A percentile compares a stretch with the other conserved stretches of the same genome.
Conservation (phyloP, 23 red algal species). For the Gracilaria gracilis region DNA sequence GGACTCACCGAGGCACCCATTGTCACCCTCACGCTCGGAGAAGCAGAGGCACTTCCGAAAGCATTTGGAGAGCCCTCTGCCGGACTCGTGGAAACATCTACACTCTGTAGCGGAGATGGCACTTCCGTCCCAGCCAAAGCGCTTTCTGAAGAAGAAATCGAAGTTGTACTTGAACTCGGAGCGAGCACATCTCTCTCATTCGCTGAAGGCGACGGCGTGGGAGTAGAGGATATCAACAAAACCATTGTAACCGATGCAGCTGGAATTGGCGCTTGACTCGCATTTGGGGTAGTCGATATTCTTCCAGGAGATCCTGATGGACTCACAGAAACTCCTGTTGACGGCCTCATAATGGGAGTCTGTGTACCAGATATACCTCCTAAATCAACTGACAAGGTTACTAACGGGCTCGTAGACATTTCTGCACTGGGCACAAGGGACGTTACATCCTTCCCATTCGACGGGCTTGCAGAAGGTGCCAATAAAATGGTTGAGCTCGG, state of each 20-base stretch:
- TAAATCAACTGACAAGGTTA: background rate
- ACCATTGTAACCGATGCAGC: background rate
- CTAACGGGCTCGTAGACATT: background rate
- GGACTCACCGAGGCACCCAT: background rate
- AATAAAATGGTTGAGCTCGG: background rate
- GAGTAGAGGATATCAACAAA: background rate
- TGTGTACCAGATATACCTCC: background rate
- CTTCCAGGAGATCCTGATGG: background rate
- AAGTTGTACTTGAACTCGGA: background rate
- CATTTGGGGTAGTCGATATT: background rate
- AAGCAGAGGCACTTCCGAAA: background rate
- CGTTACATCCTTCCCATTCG: background rate
- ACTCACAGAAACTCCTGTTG: background rate
- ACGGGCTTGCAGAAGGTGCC: background rate
- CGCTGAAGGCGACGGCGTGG: conserved; percentile 11
- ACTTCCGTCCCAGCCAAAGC: background rate
- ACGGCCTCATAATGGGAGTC: background rate
- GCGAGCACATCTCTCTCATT: background rate
- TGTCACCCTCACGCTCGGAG: background rate
- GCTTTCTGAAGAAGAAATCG: background rate
- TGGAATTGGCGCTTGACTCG: background rate
- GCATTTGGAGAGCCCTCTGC: background rate
- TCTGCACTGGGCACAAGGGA: background rate
- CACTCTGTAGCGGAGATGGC: background rate
- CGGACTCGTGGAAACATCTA: background rate